A percentile compares a stretch with the other conserved stretches of the same genome.
Conservation (phyloP, 805 yeast species). For the Yarrowia keelungensis region DNA sequence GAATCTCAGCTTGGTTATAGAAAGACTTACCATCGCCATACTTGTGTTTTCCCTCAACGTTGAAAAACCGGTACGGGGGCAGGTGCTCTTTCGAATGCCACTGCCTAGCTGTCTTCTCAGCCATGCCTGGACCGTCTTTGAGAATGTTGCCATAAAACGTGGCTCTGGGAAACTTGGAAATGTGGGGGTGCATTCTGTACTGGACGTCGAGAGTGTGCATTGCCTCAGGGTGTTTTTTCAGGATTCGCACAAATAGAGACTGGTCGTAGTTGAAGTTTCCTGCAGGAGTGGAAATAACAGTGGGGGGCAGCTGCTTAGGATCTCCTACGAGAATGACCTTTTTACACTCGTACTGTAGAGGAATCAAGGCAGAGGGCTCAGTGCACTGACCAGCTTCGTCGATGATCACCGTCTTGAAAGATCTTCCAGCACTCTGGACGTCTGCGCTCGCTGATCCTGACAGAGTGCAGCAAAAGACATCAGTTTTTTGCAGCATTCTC, state of each 20-base stretch:
- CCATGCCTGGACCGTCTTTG: neutral
- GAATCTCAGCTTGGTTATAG: neutral
- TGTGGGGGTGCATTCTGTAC: slow-evolving; percentile 10
- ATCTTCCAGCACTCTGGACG: too few species aligned
- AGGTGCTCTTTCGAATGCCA: slow-evolving; percentile 6
- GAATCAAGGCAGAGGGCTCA: neutral
- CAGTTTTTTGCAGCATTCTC: neutral
- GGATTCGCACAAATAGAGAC: slow-evolving; percentile 13
- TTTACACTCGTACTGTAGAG: neutral
- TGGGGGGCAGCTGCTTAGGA: slow-evolving; percentile 10
- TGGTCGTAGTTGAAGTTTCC: slow-evolving; percentile 2
- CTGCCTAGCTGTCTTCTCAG: neutral
- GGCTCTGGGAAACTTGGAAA: slow-evolving; percentile 1
- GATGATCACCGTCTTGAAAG: neutral
- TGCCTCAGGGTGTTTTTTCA: neutral
- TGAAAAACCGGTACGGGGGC: slow-evolving; percentile 2
- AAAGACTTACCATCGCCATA: neutral
- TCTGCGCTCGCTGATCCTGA: neutral
- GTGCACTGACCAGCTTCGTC: slow-evolving; percentile 17
- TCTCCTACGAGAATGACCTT: slow-evolving; percentile 4
- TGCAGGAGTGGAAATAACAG: neutral
- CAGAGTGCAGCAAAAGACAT: slow-evolving; percentile 6
- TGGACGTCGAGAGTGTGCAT: slow-evolving; percentile 7
- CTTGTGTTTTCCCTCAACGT: slow-evolving; percentile 9
- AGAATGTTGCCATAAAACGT: neutral